Evolutionary conservation across 441 rosid species (phyloP), one percentile per base, ranked within the genome.

Genomic region (Raphanus hybrid): DNA sequence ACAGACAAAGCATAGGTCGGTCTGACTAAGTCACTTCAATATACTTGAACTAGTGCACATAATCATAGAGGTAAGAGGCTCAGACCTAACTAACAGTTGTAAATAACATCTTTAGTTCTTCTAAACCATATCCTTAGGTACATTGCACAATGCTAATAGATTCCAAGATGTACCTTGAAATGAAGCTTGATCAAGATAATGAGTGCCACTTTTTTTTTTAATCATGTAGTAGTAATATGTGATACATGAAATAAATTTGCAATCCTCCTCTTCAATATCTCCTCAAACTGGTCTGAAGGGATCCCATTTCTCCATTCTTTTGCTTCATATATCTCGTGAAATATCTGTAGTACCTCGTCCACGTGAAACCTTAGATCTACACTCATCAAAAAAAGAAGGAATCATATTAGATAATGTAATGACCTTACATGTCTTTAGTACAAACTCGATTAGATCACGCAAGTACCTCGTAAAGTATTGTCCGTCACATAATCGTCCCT

Each of bases 311-410:
- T 75, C 86, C 89, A 90, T 76, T 34, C 81, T 75, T 83, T 85
- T 18, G 89, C 91, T 73, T 86, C 88, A 69, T 73, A 54, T 85
- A 90, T 83, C 77, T 90, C 90, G 64, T 88, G 81, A 86, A 80
- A 85, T 81, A 90, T 88, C 72, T 85, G 83, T 71, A 86, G 39
- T 70, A 86, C 86, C 81, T 86, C 94, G 45, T 84, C 85, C 45
- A 90, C 75, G 67, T 80, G 86, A 70, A 85, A 81, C 48, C 79
- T 84, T 16, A 84, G 68, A 73, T 29, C 34, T 29, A 5, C 34
- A 29, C 5, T 29, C 32, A 29, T 3, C 32, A 29, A 39, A 39
- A 1, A 7, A 35, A 6, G 2, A 35, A 6, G n/a, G n/a, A n/a
- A n/a, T n/a, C 39, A 35, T 35, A 35, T 35, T 35, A 68, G 32